Conservation (phyloP, 192 early-diverging fungal genomes). For the Podila minutissima region DNA sequence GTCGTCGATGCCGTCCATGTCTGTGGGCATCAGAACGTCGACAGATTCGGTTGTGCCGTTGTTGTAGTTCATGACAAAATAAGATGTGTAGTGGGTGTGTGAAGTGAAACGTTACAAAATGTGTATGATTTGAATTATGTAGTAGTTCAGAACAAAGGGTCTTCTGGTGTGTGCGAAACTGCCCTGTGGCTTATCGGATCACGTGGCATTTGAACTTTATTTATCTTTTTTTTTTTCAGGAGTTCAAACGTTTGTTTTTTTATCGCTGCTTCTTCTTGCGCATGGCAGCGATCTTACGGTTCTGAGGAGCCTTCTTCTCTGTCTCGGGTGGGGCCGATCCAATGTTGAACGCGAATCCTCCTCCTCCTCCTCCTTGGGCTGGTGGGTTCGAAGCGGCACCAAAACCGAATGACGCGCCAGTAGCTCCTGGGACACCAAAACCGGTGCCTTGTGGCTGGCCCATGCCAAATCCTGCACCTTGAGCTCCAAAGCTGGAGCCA, state of each 20-base stretch:
- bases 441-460: not conserved
- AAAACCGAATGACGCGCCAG: conserved; percentile 13
- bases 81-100: no score
- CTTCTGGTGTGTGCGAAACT: no score
- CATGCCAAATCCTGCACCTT: conserved; percentile 2
- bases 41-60: conserved; percentile 1
- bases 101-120: no score
- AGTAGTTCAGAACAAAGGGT: no score
- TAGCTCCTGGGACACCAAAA: conserved; percentile 5
- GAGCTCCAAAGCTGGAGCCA: conserved; percentile 10
- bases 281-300: conserved; percentile 36
- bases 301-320: conserved; percentile 1
- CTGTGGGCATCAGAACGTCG: conserved; percentile 22
- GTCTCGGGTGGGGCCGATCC: conserved; percentile 13
- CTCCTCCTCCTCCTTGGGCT: conserved; percentile 7
- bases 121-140: no score
- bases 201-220: no score
- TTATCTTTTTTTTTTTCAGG: not conserved
- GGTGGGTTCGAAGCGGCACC: conserved; percentile 2
- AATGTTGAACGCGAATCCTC: conserved; percentile 29
- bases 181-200: no score
- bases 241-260: not conserved
- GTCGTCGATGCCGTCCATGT: conserved; percentile 23
- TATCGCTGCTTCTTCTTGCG: conserved; percentile 14
- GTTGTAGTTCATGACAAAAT: not conserved